These are phyloP conservation scores for Tuber melanosporum DNA, from an alignment of 495 filamentous ascomycete species.

Conservation along the genomic window DNA sequence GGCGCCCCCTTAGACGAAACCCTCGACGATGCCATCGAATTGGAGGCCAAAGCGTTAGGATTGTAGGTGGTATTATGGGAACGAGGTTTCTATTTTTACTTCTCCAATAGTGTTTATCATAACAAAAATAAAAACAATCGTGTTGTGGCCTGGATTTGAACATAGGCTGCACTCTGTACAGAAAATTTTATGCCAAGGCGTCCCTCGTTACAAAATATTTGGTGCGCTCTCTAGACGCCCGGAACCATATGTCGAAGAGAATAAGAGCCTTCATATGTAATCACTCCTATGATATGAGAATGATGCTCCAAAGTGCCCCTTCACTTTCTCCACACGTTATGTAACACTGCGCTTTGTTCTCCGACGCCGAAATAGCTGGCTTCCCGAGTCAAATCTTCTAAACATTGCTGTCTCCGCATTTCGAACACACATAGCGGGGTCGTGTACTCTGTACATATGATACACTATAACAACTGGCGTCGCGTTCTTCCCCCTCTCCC, in stretches of 20 bases:
- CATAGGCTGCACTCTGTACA: too few relatives aligned
- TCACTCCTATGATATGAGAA: not conserved
- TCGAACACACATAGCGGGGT: not conserved
- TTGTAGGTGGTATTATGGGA: constrained; percentile 7
- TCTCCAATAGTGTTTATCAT: too few relatives aligned
- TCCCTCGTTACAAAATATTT: too few relatives aligned
- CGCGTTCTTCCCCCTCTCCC: not conserved
- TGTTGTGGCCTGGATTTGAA: too few relatives aligned
- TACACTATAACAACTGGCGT: not conserved
- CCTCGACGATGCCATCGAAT: constrained; percentile 26
- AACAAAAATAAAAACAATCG: too few relatives aligned
- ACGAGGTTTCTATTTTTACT: not conserved
- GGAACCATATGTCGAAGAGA: not conserved
- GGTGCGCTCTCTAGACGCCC: too few relatives aligned
- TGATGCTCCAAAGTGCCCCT: too few relatives aligned
- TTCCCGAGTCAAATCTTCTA: not conserved
- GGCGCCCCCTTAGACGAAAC: constrained; percentile 23
- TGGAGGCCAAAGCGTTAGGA: constrained; percentile 31
- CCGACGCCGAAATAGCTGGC: not conserved
- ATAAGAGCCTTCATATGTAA: not conserved
- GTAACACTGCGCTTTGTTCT: not conserved
- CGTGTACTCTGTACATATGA: not conserved
- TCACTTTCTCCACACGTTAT: not conserved
- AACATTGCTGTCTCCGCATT: not conserved
- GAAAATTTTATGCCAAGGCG: too few relatives aligned